A percentile compares a stretch with the other conserved stretches of the same genome.
These are phyloP conservation scores for Hagleromyces aurorensis DNA, from an alignment of 805 yeast species.

Conservation along the genomic window DNA sequence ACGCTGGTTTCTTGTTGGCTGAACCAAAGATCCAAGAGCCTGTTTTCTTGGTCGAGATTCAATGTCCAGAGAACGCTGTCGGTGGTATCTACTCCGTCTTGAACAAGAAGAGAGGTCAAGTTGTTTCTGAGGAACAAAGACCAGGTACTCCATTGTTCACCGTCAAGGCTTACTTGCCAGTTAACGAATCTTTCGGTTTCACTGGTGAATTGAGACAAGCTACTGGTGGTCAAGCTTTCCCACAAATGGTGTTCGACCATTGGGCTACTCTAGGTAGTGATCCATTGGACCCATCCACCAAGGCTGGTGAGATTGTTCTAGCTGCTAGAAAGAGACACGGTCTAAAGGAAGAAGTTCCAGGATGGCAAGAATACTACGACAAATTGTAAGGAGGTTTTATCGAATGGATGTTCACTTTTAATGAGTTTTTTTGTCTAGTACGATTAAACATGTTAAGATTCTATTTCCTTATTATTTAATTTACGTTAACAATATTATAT, in stretches of 20 bases:
- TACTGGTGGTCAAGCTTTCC: constrained; percentile 99
- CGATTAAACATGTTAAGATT: no score
- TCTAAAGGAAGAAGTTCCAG: constrained; percentile 95
- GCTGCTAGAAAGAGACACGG: constrained; percentile 92
- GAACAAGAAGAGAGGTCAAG: constrained; percentile 99
- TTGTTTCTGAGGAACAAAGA: constrained; percentile 98
- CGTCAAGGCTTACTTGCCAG: constrained; percentile 99
- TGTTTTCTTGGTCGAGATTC: constrained; percentile 97
- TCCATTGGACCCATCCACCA: constrained; percentile 78
- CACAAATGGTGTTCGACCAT: constrained; percentile 99
- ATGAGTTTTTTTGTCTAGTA: constrained; percentile 2
- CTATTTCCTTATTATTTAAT: constrained; percentile 4
- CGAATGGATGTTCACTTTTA: constrained; percentile 9
- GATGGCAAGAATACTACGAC: constrained; percentile 98
- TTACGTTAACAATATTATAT: constrained; percentile 7
- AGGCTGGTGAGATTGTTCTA: constrained; percentile 57
- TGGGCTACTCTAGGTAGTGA: constrained; percentile 90
- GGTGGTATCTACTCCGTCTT: constrained; percentile 99
- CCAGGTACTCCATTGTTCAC: constrained; percentile 99
- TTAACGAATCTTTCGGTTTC: constrained; percentile 99
- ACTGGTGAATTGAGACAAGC: constrained; percentile 99
- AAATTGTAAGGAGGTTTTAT: constrained; percentile 47
- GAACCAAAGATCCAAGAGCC: constrained; percentile 99
- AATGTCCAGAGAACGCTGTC: constrained; percentile 98
- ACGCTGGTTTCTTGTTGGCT: constrained; percentile 96